Evolutionary conservation across 148 eudicot genomes (phyloP).

Genomic region (Suaeda aralocaspica): DNA sequence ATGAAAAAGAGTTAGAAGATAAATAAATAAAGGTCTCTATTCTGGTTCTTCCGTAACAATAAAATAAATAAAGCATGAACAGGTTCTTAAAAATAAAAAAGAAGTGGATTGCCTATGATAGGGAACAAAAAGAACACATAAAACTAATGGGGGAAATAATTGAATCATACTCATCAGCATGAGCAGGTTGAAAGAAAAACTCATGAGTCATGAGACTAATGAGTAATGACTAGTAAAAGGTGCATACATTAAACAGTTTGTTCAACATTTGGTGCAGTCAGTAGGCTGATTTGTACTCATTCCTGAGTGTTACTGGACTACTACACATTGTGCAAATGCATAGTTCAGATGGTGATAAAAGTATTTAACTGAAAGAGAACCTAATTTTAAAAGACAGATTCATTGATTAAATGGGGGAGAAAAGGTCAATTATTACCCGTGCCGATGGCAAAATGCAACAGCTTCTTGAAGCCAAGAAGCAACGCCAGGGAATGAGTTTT

Average conservation of each 20-base stretch:
- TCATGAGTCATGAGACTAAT: not conserved
- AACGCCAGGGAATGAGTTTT: slow-evolving; percentile 80
- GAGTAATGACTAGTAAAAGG: not conserved
- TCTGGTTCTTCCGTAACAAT: not conserved
- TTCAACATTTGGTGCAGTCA: no score
- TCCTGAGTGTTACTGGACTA: not conserved
- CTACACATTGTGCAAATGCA: not conserved
- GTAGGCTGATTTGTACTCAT: no score
- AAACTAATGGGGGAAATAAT: not conserved
- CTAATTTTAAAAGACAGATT: not conserved
- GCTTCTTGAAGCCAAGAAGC: slow-evolving; percentile 94
- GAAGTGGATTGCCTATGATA: not conserved
- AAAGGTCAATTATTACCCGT: slow-evolving; percentile 41
- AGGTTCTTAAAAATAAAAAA: not conserved
- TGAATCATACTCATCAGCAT: no score
- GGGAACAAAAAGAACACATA: not conserved
- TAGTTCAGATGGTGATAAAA: not conserved
- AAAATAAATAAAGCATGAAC: not conserved
- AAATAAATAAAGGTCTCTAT: not conserved
- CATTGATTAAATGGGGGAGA: not conserved
- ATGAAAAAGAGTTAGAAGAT: not conserved
- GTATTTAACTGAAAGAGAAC: not conserved
- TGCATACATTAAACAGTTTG: not conserved
- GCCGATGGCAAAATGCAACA: slow-evolving; percentile 68
- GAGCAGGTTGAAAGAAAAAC: not conserved